phyloP scores from a whole-genome alignment of 1,284 basidiomycete genomes.

The Vanrija sp. region DNA sequence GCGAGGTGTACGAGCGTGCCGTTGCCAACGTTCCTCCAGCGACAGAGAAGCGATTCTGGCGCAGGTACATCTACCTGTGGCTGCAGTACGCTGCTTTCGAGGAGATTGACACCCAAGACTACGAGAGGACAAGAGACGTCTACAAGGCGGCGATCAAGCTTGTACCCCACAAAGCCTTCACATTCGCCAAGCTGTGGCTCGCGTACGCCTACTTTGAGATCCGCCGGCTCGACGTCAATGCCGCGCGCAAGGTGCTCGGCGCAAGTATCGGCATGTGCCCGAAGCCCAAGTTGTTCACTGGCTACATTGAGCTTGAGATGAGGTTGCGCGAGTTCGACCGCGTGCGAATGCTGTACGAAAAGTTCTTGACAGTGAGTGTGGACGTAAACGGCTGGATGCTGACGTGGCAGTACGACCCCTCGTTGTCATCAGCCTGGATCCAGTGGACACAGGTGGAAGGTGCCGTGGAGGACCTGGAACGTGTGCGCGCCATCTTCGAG shows the following conservation, averaged over 20 bases:
- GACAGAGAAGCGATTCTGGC: constrained; percentile 63
- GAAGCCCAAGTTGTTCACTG: constrained; percentile 89
- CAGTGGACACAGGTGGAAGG: constrained; percentile 93
- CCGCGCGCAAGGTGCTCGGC: constrained; percentile 87
- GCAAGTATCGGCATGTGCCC: constrained; percentile 91
- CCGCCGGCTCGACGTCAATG: constrained; percentile 71
- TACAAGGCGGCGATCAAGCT: constrained; percentile 86
- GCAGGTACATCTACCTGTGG: constrained; percentile 88
- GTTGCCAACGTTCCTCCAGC: constrained; percentile 92
- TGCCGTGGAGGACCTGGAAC: constrained; percentile 83
- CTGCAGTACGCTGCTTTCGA: constrained; percentile 95
- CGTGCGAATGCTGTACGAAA: constrained; percentile 87
- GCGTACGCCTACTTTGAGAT: constrained; percentile 91
- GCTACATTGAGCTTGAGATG: constrained; percentile 86
- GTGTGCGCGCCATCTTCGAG: constrained; percentile 93
- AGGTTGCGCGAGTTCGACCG: constrained; percentile 80
- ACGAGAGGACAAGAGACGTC: constrained; percentile 76
- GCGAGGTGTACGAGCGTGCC: constrained; percentile 93
- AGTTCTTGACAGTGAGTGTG: constrained; percentile 72
- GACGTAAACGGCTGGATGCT: background rate
- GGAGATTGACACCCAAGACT: constrained; percentile 92
- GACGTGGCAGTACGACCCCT: constrained; percentile 58
- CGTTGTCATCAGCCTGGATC: constrained; percentile 92
- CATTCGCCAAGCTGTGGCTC: constrained; percentile 93
- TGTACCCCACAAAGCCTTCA: constrained; percentile 93